These are phyloP conservation scores for Wickerhamomyces chaumierensis DNA, from an alignment of 805 yeast species.

Conservation along the genomic window DNA sequence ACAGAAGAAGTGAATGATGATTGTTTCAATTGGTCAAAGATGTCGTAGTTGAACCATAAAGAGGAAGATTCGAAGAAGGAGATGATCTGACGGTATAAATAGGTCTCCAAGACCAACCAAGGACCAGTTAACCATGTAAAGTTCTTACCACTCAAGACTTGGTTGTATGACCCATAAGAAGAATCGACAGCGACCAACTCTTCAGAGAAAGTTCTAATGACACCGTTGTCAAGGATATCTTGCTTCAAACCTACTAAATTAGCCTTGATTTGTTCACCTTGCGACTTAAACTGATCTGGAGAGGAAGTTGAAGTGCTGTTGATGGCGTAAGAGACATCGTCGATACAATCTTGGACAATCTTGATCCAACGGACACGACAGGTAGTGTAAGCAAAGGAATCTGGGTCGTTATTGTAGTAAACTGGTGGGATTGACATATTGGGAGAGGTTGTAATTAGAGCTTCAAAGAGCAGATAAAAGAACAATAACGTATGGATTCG, in stretches of 20 bases:
- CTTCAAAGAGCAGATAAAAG: too few species aligned
- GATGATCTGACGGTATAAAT: conserved; percentile 61
- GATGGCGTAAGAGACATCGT: conserved; percentile 39
- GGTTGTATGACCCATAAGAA: conserved; percentile 50
- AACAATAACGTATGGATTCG: too few species aligned
- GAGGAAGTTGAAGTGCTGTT: conserved; percentile 10
- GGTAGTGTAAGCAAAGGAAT: conserved; percentile 77
- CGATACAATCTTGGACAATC: conserved; percentile 56
- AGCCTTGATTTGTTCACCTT: conserved; percentile 26
- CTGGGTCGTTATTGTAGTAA: conserved; percentile 55
- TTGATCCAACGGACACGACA: conserved; percentile 81
- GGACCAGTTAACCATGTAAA: conserved; percentile 76
- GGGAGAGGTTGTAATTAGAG: too few species aligned
- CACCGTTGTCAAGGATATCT: conserved; percentile 31
- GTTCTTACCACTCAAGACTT: conserved; percentile 24
- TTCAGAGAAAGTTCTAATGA: conserved; percentile 33
- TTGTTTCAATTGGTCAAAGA: conserved; percentile 61
- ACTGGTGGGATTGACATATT: conserved; percentile 19
- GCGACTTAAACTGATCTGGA: conserved; percentile 21
- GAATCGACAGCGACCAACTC: conserved; percentile 19
- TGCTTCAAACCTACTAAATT: conserved; percentile 32
- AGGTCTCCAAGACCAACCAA: conserved; percentile 85
- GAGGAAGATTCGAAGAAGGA: conserved; percentile 26
- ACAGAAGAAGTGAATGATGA: conserved; percentile 66
- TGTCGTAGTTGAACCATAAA: conserved; percentile 46